These are phyloP conservation scores for Omphalea diandra DNA, from an alignment of 441 rosid genomes.

Conservation along the genomic window DNA sequence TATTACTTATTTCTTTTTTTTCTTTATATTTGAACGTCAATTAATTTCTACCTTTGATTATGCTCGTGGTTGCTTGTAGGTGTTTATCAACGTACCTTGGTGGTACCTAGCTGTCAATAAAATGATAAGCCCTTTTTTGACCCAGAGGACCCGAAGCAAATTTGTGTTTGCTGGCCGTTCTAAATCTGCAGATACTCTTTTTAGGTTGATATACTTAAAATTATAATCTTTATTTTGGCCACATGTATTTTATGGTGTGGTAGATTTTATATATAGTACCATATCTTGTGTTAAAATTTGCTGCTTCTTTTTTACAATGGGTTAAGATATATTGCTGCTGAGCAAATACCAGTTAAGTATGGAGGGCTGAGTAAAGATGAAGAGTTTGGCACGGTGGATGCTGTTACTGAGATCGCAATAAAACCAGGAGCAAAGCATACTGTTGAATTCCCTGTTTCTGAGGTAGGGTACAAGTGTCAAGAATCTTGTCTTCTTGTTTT, in stretches of 20 bases:
- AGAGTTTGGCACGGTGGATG: slow-evolving; percentile 64
- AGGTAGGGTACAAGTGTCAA: slow-evolving; percentile 65
- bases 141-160: slow-evolving; percentile 94
- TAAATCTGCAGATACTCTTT: slow-evolving; percentile 70
- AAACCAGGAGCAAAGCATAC: slow-evolving; percentile 75
- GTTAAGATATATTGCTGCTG: slow-evolving; percentile 68
- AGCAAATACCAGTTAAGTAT: slow-evolving; percentile 74
- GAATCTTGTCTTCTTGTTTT: neutral
- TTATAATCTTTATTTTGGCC: neutral
- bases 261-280: neutral
- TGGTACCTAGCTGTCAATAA: slow-evolving; percentile 81
- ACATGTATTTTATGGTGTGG: neutral
- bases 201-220: slow-evolving; percentile 43
- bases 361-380: slow-evolving; percentile 82
- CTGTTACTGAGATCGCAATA: slow-evolving; percentile 58
- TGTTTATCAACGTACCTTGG: slow-evolving; percentile 98
- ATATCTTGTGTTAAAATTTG: too few relatives aligned
- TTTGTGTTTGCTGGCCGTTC: slow-evolving; percentile 76
- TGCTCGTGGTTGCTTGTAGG: slow-evolving; percentile 37
- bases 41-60: neutral
- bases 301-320: neutral
- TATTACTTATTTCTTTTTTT: neutral
- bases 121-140: slow-evolving; percentile 86
- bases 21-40: neutral
- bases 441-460: slow-evolving; percentile 72